These are phyloP conservation scores for Russula griseocarnosa DNA, from an alignment of 768 basidiomycete genomes.

Conservation along the genomic window DNA sequence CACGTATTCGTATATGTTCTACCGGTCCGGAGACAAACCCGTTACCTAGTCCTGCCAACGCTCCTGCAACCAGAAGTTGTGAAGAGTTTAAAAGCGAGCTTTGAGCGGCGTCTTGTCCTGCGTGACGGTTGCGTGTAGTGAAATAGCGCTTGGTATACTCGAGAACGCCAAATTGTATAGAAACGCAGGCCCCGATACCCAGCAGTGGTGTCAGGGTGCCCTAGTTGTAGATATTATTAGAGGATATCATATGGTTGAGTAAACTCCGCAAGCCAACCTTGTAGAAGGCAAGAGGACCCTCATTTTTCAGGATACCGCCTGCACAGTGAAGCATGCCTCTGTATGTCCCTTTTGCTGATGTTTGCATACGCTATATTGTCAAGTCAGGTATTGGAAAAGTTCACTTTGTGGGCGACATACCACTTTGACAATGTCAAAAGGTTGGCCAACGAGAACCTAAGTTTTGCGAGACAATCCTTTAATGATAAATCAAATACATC, in stretches of 20 bases:
- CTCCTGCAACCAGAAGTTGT: slow-evolving; percentile 75
- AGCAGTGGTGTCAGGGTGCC: slow-evolving; percentile 87
- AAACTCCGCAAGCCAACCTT: slow-evolving; percentile 51
- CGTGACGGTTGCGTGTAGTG: slow-evolving; percentile 52
- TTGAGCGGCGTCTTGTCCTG: slow-evolving; percentile 60
- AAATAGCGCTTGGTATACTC: slow-evolving; percentile 84
- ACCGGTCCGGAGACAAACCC: slow-evolving; percentile 93
- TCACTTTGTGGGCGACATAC: slow-evolving; percentile 45
- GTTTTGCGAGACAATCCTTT: slow-evolving; percentile 14
- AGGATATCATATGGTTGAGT: slow-evolving; percentile 1
- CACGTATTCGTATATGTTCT: slow-evolving; percentile 95
- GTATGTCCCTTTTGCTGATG: slow-evolving; percentile 85
- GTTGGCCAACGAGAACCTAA: slow-evolving; percentile 86
- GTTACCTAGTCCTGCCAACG: slow-evolving; percentile 84
- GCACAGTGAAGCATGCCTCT: slow-evolving; percentile 85
- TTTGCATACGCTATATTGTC: slow-evolving; percentile 79
- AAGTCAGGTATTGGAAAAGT: slow-evolving; percentile 23
- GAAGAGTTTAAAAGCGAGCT: slow-evolving; percentile 53
- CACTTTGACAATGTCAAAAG: slow-evolving; percentile 97
- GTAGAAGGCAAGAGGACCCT: slow-evolving; percentile 92
- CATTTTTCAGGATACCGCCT: slow-evolving; percentile 82
- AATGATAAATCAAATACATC: slow-evolving; percentile 13
- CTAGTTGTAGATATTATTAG: slow-evolving; percentile 38
- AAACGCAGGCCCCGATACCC: slow-evolving; percentile 92
- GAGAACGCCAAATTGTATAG: slow-evolving; percentile 91